Conservation (phyloP, 1,284 basidiomycete genomes). For the Microbotryomycetes sp. region DNA sequence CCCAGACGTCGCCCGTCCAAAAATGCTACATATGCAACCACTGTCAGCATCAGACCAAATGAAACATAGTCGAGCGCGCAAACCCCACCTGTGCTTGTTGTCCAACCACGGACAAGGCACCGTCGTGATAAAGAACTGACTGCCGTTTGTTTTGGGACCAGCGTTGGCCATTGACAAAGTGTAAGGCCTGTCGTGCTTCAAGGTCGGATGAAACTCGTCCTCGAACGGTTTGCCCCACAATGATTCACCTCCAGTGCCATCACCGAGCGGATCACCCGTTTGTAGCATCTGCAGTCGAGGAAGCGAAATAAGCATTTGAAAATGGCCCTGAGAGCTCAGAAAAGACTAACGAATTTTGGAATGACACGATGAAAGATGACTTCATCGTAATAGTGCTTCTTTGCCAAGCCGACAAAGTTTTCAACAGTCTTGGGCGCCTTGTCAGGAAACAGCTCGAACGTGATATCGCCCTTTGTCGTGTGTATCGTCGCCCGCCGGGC, state of each 20-base stretch:
- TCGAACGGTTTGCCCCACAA: constrained; percentile 95
- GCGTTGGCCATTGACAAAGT: constrained; percentile 99
- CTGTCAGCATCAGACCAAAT: neutral
- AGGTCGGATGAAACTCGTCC: constrained; percentile 79
- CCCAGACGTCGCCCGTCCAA: constrained; percentile 49
- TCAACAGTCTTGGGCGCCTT: constrained; percentile 91
- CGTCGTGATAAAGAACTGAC: constrained; percentile 98
- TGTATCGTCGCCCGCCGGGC: constrained; percentile 79
- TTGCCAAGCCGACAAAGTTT: constrained; percentile 92
- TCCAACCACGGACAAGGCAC: constrained; percentile 87
- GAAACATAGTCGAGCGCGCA: neutral
- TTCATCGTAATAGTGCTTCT: constrained; percentile 86
- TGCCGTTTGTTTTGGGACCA: constrained; percentile 80
- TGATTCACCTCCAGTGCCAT: constrained; percentile 93
- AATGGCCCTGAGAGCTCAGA: no score
- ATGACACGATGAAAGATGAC: constrained; percentile 97
- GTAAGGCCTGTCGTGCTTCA: constrained; percentile 90
- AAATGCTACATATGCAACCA: constrained; percentile 44
- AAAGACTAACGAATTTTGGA: constrained; percentile 68
- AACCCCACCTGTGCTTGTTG: constrained; percentile 49
- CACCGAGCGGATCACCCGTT: constrained; percentile 92
- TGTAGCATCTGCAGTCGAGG: constrained; percentile 67
- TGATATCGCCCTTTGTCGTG: constrained; percentile 89
- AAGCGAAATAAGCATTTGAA: neutral
- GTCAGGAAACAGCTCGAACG: constrained; percentile 67